Evolutionary conservation across 352 stramenopile genomes (phyloP).

Genomic region (Phytopythium sindhum): DNA sequence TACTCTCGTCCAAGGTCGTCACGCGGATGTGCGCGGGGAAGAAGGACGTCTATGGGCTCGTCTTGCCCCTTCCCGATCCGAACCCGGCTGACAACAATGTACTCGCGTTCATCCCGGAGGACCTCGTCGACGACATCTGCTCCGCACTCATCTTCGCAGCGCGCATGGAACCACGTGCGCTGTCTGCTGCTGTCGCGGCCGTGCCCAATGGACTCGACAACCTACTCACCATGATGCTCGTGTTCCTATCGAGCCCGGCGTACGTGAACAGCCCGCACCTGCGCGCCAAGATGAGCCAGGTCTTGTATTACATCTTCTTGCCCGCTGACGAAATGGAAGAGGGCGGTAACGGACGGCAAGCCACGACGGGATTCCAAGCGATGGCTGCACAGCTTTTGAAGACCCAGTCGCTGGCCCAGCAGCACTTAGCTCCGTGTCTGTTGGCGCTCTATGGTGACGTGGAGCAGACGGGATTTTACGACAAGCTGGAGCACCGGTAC

Average conservation of each 20-base stretch:
- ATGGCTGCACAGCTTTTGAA: conserved; percentile 60
- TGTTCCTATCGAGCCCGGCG: conserved; percentile 87
- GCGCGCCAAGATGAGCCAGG: conserved; percentile 94
- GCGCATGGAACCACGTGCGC: conserved; percentile 76
- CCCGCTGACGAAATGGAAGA: conserved; percentile 82
- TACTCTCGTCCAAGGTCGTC: conserved; percentile 63
- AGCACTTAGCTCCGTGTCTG: conserved; percentile 92
- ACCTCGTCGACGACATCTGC: conserved; percentile 95
- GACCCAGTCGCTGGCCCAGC: conserved; percentile 64
- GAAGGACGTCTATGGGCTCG: conserved; percentile 7
- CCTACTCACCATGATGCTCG: conserved; percentile 89
- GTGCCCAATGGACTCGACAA: conserved; percentile 62
- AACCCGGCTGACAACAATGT: conserved; percentile 24
- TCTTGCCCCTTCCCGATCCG: conserved; percentile 38
- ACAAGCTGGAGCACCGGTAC: conserved; percentile 96
- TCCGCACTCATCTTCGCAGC: conserved; percentile 90
- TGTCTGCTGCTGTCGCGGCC: conserved; percentile 27
- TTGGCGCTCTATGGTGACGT: conserved; percentile 98
- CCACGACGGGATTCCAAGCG: conserved; percentile 18
- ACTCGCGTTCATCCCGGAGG: conserved; percentile 90
- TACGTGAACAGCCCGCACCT: conserved; percentile 91
- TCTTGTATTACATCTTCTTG: conserved; percentile 96
- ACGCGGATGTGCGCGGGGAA: conserved; percentile 47
- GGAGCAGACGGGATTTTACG: conserved; percentile 97
- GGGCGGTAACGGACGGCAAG: conserved; percentile 15